A percentile compares a stretch with the other conserved stretches of the same genome.
These are phyloP conservation scores for Larix sibirica DNA, from an alignment of 83 land plant genomes.

Conservation along the genomic window DNA sequence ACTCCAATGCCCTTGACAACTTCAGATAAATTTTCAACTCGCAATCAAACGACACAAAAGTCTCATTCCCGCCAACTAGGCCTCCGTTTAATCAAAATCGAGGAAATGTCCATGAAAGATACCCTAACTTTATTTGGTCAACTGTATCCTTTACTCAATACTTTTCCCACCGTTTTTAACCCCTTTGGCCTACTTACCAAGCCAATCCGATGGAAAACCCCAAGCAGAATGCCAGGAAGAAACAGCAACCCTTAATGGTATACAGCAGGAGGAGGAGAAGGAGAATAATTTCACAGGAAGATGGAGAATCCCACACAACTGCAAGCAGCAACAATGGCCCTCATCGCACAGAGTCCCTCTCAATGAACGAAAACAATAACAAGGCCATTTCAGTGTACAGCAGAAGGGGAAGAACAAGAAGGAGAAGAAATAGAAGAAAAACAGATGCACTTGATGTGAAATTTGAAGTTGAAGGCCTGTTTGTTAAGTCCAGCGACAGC, in stretches of 20 bases:
- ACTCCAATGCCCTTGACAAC: no score
- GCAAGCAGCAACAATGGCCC: conserved; percentile 2
- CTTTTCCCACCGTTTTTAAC: neutral
- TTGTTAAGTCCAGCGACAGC: neutral
- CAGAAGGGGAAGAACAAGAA: conserved; percentile 2
- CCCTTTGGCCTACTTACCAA: neutral
- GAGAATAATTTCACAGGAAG: neutral
- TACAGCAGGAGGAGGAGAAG: neutral
- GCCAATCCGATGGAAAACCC: neutral
- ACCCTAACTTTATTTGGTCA: neutral
- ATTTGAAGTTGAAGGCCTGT: neutral
- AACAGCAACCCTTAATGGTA: neutral
- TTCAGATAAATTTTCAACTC: no score
- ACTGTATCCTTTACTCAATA: no score
- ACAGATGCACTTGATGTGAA: neutral
- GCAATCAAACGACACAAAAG: neutral
- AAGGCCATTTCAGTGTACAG: conserved; percentile 8
- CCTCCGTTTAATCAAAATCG: neutral
- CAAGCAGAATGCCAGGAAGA: neutral
- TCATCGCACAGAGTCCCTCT: neutral
- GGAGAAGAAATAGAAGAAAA: conserved; percentile 5
- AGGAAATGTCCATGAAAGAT: neutral
- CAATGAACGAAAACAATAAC: neutral
- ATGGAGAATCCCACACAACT: conserved; percentile 9
- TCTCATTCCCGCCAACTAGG: conserved; percentile 16